Conservation (phyloP, 805 yeast genomes). For the Lipomyces japonicus region DNA sequence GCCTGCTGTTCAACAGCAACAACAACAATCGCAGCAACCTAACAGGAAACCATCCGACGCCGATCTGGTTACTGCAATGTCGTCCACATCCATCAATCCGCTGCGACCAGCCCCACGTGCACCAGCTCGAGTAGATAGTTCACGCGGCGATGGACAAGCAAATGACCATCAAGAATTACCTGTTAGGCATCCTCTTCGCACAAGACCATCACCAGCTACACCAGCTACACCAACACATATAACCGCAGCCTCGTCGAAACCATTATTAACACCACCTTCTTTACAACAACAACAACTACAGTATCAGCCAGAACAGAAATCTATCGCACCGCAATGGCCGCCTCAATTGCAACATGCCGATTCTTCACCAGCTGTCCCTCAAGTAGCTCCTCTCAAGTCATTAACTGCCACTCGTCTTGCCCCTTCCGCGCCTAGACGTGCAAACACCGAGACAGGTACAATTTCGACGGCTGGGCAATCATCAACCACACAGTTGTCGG, state of each 20-base stretch:
- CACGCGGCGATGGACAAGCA: slow-evolving; percentile 1
- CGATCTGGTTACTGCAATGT: background rate
- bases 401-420: slow-evolving; percentile 25
- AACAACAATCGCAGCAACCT: slow-evolving; percentile 1
- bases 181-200: slow-evolving; percentile 20
- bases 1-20: background rate
- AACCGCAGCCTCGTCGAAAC: too few relatives aligned
- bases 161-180: slow-evolving; percentile 10
- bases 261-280: too few relatives aligned
- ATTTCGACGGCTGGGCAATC: background rate
- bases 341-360: background rate
- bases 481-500: slow-evolving; percentile 3
- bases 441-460: slow-evolving; percentile 3
- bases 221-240: slow-evolving; percentile 32
- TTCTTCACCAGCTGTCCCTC: background rate
- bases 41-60: background rate
- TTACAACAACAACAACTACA: too few relatives aligned
- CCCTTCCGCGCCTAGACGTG: slow-evolving; percentile 23
- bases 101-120: slow-evolving; percentile 15
- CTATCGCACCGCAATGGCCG: background rate
- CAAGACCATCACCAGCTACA: background rate
- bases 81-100: slow-evolving; percentile 2
- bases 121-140: slow-evolving; percentile 1
- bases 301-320: too few relatives aligned
- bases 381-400: slow-evolving; percentile 16